Conservation (phyloP, 164 flowering plant species). For the Cinnamomum micranthum region DNA sequence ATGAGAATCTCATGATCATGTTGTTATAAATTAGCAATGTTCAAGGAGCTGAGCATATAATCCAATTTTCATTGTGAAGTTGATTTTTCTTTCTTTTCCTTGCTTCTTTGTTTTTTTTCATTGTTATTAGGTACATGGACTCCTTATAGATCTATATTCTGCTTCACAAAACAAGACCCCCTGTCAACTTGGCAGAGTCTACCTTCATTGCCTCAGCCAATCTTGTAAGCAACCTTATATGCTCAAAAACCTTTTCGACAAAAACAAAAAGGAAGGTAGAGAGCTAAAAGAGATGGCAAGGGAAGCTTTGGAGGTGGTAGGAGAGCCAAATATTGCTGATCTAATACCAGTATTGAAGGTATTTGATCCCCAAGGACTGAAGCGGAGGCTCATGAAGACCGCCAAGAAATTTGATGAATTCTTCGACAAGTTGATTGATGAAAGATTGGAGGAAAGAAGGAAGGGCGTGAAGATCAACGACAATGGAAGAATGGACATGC, state of each 20-base stretch:
- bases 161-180: slow-evolving; percentile 8
- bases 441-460: slow-evolving; percentile 27
- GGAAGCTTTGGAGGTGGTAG: slow-evolving; percentile 27
- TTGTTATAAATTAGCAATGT: too few relatives aligned
- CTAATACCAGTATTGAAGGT: slow-evolving; percentile 24
- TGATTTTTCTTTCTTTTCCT: too few relatives aligned
- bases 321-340: slow-evolving; percentile 29
- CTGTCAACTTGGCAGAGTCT: slow-evolving; percentile 23
- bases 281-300: slow-evolving; percentile 30
- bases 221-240: slow-evolving; percentile 27
- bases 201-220: slow-evolving; percentile 25
- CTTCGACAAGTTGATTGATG: slow-evolving; percentile 30
- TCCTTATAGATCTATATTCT: slow-evolving; percentile 12
- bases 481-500: slow-evolving; percentile 27
- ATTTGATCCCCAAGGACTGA: slow-evolving; percentile 31
- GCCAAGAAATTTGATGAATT: slow-evolving; percentile 28
- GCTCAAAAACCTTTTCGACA: slow-evolving; percentile 30
- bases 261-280: slow-evolving; percentile 19
- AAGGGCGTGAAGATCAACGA: slow-evolving; percentile 19
- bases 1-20: too few relatives aligned
- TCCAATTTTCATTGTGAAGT: background rate
- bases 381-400: slow-evolving; percentile 22
- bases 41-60: too few relatives aligned
- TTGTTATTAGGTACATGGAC: slow-evolving; percentile 14
- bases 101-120: background rate